A percentile compares a stretch with the other conserved stretches of the same genome.
Evolutionary conservation across 2,329 filamentous ascomycete genomes (phyloP).

Genomic region (Teratosphaeria epicoccoides): DNA sequence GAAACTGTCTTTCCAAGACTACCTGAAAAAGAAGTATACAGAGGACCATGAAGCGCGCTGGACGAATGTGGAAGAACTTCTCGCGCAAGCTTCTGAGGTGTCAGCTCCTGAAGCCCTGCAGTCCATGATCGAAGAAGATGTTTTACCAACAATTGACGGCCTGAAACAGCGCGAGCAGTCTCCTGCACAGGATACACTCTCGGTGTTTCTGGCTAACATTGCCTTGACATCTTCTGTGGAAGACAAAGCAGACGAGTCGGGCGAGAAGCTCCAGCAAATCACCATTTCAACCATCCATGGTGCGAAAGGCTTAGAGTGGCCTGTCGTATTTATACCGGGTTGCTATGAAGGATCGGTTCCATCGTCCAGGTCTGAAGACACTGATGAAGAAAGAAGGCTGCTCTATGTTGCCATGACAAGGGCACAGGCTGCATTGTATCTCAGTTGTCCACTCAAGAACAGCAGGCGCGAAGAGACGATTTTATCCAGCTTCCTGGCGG

Average conservation of each 20-base stretch:
- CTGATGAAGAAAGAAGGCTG: conserved; percentile 75
- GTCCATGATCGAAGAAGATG: conserved; percentile 35
- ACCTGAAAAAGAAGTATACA: conserved; percentile 58
- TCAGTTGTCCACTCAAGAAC: conserved; percentile 66
- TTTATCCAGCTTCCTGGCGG: conserved; percentile 62
- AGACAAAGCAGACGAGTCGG: conserved; percentile 47
- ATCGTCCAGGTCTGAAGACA: conserved; percentile 74
- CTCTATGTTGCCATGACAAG: conserved; percentile 96
- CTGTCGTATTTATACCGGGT: conserved; percentile 82
- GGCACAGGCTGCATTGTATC: conserved; percentile 73
- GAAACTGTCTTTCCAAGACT: conserved; percentile 62
- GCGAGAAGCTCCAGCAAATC: conserved; percentile 49
- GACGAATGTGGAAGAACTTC: conserved; percentile 84
- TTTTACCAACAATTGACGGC: conserved; percentile 57
- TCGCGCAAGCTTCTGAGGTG: conserved; percentile 67
- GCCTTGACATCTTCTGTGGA: conserved; percentile 73
- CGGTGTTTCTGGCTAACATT: conserved; percentile 80
- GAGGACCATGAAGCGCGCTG: conserved; percentile 70
- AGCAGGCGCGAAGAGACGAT: conserved; percentile 52
- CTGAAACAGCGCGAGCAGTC: conserved; percentile 41
- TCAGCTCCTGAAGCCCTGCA: conserved; percentile 20
- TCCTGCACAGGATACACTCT: conserved; percentile 52
- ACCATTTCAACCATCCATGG: conserved; percentile 96
- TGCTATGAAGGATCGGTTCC: conserved; percentile 86
- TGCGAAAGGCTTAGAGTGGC: conserved; percentile 94